These are phyloP conservation scores for Backusella tarrabulga DNA, from an alignment of 192 early-diverging fungal genomes.

Conservation along the genomic window DNA sequence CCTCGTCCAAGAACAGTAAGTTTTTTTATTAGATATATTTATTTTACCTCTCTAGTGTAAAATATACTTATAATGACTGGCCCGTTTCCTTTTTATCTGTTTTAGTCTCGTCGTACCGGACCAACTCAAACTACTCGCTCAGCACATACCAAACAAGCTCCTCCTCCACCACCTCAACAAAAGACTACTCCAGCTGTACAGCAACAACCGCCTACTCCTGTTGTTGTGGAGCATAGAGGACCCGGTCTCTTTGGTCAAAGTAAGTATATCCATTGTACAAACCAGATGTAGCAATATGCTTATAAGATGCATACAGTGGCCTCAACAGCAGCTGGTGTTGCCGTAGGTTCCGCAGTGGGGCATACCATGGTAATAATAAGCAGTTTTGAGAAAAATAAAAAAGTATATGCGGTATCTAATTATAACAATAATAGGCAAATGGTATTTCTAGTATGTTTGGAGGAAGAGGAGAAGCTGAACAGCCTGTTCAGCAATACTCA, in stretches of 20 bases:
- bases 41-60: neutral
- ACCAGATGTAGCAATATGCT: neutral
- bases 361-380: slow-evolving; percentile 48
- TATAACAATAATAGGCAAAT: neutral
- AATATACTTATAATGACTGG: no score
- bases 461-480: slow-evolving; percentile 16
- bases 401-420: neutral
- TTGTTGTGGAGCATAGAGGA: slow-evolving; percentile 49
- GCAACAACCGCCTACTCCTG: slow-evolving; percentile 38
- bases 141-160: slow-evolving; percentile 52
- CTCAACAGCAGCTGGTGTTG: slow-evolving; percentile 89
- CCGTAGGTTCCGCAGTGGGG: slow-evolving; percentile 80
- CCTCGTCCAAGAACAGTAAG: slow-evolving; percentile 24
- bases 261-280: slow-evolving; percentile 10
- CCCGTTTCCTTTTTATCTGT: neutral
- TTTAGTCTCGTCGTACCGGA: slow-evolving; percentile 38
- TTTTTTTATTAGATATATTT: neutral
- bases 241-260: slow-evolving; percentile 78
- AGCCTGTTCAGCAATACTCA: slow-evolving; percentile 17
- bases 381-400: no score
- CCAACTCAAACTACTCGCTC: slow-evolving; percentile 46
- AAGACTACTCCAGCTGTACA: slow-evolving; percentile 11
- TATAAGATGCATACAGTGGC: slow-evolving; percentile 53
- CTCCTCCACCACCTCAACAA: slow-evolving; percentile 42
- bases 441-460: slow-evolving; percentile 31